Evolutionary conservation across 768 basidiomycete genomes (phyloP), one percentile per base, ranked within the genome.

Genomic region (Pleurotus eryngii): DNA sequence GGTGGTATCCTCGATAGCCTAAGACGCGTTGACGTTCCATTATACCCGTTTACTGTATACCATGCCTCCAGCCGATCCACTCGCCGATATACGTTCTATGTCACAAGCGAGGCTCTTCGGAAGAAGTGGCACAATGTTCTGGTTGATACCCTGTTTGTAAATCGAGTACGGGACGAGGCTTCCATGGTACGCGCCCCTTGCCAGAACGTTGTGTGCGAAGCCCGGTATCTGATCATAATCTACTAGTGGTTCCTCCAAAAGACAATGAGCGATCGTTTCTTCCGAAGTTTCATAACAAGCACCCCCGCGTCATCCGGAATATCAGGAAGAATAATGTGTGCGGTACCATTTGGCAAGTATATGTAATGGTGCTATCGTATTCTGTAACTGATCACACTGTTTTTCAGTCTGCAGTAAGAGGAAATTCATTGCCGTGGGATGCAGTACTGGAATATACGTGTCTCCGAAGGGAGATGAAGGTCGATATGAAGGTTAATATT

Each of bases 21-120:
- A 37, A 79, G 80, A 55, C 80, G 75, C 11, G 75, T 80, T 40
- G 74, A 76, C 56, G 75, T 81, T 22, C 69, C 81, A 11, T 70
- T 91, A 64, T 93, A 83, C 65, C 91, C 92, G 1, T 89, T 94
- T 67, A 88, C 84, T 0, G 72, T 94, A 60, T 89, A 83, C 68
- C 90, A 93, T 59, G 84, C 86, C 0, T 77, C 81, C 1, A 78
- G 77, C 51, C 79, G 77, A 51, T 63, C 72, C 15, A 74, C 70
- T 50, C 80, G 90, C 46, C 73, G 85, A 57, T 94, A 92, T 68
- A 93, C 87, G 2, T 72, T 94, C 8, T 90, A 84, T 61, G 85
- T 87, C 0, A 61, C 74, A 15, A 83, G 78, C 11, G 86, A 90
- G 46, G 65, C 72, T 1, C 60, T 77, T 57, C 74, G 92, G 56